Evolutionary conservation across 2,329 filamentous ascomycete genomes (phyloP), one percentile per base, ranked within the genome.

Genomic region (Sporothrix pallida): DNA sequence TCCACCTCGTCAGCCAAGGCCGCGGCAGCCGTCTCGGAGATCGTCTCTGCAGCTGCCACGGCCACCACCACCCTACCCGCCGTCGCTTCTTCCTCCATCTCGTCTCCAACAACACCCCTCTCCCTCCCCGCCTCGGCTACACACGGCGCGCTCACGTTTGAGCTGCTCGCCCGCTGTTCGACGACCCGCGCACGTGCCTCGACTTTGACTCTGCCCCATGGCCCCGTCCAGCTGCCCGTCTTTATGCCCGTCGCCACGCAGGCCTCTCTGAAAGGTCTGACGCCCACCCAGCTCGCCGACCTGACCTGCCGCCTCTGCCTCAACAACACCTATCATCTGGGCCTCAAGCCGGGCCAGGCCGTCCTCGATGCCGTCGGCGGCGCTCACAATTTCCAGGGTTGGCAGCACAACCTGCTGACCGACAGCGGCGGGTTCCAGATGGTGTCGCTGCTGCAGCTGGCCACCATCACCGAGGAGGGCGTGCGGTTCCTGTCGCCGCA

Each of bases 181-280:
- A 97, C 94, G 68, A 98, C 95, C 12, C 94, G 95, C 86, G 96
- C 96, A 37, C 92, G 96, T 77, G 96, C 96, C 69, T 96, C 96
- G 71, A 90, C 90, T 74, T 87, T 99, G 72, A 92, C 91, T 67
- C 90, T 99, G 37, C 95, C 96, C 70, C 97, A 99, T 89, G 96
- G 96, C 74, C 87, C 92, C 1, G 95, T 99, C 37, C 89, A 92
- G 78, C 88, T 98, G 44, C 96, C 97, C 8, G 90, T 98, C 74
- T 99, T 99, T 83, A 99, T 99, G 96, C 96, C 96, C 17, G 96
- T 99, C 60, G 96, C 96, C 44, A 99, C 96, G 0, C 96, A 99
- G 83, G 96, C 93, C 0, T 97, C 95, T 0, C 87, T 99, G 54
- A 99, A 99, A 81, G 96, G 96, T 60, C 84, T 99, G 73, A 98